Evolutionary conservation across 805 yeast species (phyloP).

Genomic region (Pichia insulana): DNA sequence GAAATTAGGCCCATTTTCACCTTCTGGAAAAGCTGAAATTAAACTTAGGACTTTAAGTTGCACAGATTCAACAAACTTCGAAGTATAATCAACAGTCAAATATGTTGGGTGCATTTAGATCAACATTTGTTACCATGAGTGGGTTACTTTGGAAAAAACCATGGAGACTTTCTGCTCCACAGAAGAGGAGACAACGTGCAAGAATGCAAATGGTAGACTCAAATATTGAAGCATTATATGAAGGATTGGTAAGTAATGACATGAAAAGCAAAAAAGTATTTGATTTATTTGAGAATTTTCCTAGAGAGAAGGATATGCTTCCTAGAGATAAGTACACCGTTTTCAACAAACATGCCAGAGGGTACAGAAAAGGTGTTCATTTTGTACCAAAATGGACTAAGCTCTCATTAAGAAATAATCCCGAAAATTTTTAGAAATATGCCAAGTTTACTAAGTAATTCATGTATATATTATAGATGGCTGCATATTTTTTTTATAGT

Average conservation of each 20-base stretch:
- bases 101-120: conserved; percentile 54
- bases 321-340: conserved; percentile 82
- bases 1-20: no score
- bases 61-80: no score
- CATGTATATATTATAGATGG: neutral
- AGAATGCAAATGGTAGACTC: conserved; percentile 77
- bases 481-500: neutral
- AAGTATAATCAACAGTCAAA: neutral
- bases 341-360: conserved; percentile 62
- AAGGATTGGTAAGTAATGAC: conserved; percentile 34
- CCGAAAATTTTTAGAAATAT: conserved; percentile 46
- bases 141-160: conserved; percentile 78
- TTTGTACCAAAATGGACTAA: conserved; percentile 90
- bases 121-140: conserved; percentile 48
- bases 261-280: conserved; percentile 28
- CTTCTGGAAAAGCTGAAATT: no score
- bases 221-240: conserved; percentile 57
- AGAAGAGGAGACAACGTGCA: conserved; percentile 76
- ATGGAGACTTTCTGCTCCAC: conserved; percentile 69
- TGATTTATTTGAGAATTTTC: conserved; percentile 41
- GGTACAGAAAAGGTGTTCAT: conserved; percentile 84
- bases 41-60: no score
- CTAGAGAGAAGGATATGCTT: conserved; percentile 74
- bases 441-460: no score
- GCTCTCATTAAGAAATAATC: conserved; percentile 69